Evolutionary conservation across 1,284 basidiomycete genomes (phyloP).

Genomic region (Tilletiopsis washingtonensis): DNA sequence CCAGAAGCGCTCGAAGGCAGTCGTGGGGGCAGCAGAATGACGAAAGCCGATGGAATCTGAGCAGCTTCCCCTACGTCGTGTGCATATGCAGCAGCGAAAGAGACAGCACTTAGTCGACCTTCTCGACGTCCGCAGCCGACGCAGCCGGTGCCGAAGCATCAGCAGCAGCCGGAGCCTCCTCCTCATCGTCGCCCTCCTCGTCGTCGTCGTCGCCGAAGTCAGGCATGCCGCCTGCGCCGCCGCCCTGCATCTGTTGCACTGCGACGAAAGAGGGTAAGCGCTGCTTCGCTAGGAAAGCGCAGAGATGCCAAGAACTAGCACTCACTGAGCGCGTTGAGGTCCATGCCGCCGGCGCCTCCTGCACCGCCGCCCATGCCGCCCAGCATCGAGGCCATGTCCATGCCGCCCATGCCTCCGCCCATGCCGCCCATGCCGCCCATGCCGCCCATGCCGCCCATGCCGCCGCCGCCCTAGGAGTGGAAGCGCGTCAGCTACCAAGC

Average conservation of each 20-base stretch:
- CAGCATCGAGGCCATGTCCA: conserved; percentile 12
- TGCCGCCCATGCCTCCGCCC: conserved; percentile 17
- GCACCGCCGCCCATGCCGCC: conserved; percentile 11
- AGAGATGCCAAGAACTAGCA: no score
- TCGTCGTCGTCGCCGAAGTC: conserved; percentile 28
- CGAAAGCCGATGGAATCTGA: no score
- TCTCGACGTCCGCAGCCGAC: conserved; percentile 8
- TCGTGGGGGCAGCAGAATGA: no score
- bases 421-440: conserved; percentile 49
- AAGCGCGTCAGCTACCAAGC: no score
- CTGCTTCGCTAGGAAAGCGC: no score
- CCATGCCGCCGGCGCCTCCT: conserved; percentile 18
- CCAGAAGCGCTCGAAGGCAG: no score
- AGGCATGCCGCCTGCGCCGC: conserved; percentile 21
- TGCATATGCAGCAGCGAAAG: no score
- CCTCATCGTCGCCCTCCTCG: conserved; percentile 31
- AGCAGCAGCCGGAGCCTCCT: conserved; percentile 52
- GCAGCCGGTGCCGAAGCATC: conserved; percentile 41
- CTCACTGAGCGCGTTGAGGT: conserved; percentile 3
- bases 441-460: conserved; percentile 49
- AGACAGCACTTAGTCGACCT: conserved; percentile 9
- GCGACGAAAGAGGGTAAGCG: not conserved
- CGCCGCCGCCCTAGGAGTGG: no score
- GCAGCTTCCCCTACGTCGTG: no score
- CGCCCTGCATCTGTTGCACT: conserved; percentile 23